Base-by-base conservation (phyloP, 2,329 filamentous ascomycete species). In the Verruconis gallopava region DNA sequence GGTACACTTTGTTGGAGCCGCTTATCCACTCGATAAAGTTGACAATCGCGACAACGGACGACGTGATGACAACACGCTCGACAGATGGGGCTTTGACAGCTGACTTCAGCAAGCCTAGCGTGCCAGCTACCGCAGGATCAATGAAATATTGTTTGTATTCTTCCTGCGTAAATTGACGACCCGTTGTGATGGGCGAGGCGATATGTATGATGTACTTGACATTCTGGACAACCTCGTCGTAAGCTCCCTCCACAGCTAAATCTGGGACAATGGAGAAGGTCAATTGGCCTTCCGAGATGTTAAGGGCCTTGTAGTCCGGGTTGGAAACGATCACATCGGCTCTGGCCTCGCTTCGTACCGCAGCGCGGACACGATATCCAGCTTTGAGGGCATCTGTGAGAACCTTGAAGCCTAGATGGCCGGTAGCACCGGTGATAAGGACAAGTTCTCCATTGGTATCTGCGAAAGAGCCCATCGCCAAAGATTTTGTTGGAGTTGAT, bases 1-100 rank as follows among this genome's bases (percentile, higher is more conserved):
- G 39, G 43, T 46, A 39, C 6, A 40, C 22, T 3, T 46, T 11
- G 9, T 14, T 18, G 18, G 9, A 4, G 6, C 38, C 39, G 18
- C 25, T 39, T 18, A 30, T 18, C 13, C 43, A 30, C 22, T 12
- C 46, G 4, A 18, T 33, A 20, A 49, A 37, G 6, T 46, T 43
- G 5, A 48, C 44, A 14, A 52, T 43, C 21, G 50, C 45, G 20
- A 48, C 44, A 34, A 49, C 44, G 28, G 50, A 54, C 14, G 48
- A 50, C 11, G 35, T 48, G 38, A 69, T 62, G 14, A 68, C 59
- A 5, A 69, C 49, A 12, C 61, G 55, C 43, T 58, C 54, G n/a
- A 69, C 53, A 0, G 50, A 55, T 1, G 50, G 46, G 4, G 43
- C 44, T 40, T 58, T 58, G 13, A 51, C 35, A 1, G 64, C 65